Percentiles rank a stretch among this genome's conserved stretches.
Evolutionary conservation across 1,139 yeast genomes (phyloP).

Genomic region (Yamadazyma dendronema): DNA sequence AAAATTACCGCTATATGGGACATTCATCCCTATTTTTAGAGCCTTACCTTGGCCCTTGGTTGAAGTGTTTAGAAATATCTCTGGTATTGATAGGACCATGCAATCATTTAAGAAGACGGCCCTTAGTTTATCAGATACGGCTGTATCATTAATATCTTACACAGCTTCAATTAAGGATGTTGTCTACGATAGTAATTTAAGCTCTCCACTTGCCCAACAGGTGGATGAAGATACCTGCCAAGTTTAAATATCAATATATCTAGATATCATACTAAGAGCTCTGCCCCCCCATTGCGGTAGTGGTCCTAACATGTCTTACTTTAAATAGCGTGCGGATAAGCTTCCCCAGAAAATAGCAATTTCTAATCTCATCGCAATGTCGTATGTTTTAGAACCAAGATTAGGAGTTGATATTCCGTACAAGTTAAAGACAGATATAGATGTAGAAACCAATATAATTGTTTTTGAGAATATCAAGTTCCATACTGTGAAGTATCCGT

Average conservation of each 20-base stretch:
- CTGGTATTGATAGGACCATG: conserved; percentile 68
- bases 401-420: conserved; percentile 16
- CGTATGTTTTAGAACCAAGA: conserved; percentile 10
- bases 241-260: not conserved
- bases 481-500: conserved; percentile 14
- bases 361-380: not conserved
- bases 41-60: conserved; percentile 73
- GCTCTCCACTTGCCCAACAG: not conserved
- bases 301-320: not conserved
- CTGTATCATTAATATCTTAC: conserved; percentile 2
- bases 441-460: conserved; percentile 7
- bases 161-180: not conserved
- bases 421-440: conserved; percentile 8
- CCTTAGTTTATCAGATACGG: conserved; percentile 7
- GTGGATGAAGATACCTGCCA: no score
- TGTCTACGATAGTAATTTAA: not conserved
- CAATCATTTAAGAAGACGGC: conserved; percentile 27
- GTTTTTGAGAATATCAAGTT: conserved; percentile 15
- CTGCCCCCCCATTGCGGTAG: no score
- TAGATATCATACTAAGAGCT: no score
- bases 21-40: conserved; percentile 67
- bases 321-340: not conserved
- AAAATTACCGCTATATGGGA: conserved; percentile 72
- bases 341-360: not conserved
- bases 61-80: conserved; percentile 46